A percentile compares a stretch with the other conserved stretches of the same genome.
phyloP scores from a whole-genome alignment of 345 rosid species.

The Ceriops decandra region DNA sequence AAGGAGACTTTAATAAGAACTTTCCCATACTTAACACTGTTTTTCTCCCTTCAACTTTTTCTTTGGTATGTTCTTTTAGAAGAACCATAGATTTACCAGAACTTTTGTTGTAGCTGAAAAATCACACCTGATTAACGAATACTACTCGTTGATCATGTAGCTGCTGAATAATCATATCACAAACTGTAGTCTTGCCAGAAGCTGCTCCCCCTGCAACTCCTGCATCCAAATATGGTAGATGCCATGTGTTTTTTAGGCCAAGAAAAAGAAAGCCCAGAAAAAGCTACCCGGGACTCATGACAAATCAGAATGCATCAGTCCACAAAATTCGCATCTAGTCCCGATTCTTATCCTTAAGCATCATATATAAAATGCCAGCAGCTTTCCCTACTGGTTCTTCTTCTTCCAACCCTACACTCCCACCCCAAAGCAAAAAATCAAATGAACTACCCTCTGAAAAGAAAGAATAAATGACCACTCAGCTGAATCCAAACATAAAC shows the following conservation, averaged over 20 bases:
- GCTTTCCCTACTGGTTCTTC: background rate
- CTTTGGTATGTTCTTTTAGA: too few species aligned
- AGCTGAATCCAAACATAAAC: too few species aligned
- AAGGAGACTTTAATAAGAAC: background rate
- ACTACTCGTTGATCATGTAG: conserved; percentile 99
- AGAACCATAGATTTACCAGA: background rate
- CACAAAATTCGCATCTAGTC: background rate
- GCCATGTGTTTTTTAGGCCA: background rate
- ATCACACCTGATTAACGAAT: conserved; percentile 78
- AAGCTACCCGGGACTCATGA: background rate
- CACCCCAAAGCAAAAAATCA: background rate
- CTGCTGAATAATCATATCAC: conserved; percentile 99
- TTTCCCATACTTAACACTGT: too few species aligned
- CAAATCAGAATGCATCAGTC: background rate
- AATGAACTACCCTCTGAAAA: background rate
- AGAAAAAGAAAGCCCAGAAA: background rate
- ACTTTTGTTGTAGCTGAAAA: background rate
- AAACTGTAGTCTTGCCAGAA: conserved; percentile 96
- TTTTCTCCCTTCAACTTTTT: too few species aligned
- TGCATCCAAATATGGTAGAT: conserved; percentile 15
- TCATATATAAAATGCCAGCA: background rate
- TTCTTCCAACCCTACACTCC: background rate
- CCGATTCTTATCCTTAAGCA: background rate
- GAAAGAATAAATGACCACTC: too few species aligned
- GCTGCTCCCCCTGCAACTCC: conserved; percentile 99